These are phyloP conservation scores for Chlorella sorokiniana DNA, from an alignment of 139 green algal species.

Conservation along the genomic window DNA sequence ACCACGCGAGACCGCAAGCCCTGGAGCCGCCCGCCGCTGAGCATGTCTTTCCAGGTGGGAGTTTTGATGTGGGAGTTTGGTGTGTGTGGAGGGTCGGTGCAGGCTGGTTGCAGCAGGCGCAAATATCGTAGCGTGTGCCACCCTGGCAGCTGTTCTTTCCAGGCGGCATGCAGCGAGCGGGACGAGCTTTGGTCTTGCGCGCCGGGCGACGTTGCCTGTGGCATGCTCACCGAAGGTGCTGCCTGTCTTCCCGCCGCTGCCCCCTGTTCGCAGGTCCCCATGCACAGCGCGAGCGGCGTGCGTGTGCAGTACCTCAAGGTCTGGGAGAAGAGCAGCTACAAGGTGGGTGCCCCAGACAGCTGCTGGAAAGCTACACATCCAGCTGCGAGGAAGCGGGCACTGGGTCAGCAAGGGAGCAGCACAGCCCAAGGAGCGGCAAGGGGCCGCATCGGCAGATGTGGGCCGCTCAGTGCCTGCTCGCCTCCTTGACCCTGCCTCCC, in stretches of 20 bases:
- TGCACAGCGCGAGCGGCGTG: constrained; percentile 88
- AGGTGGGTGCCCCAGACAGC: constrained; percentile 21
- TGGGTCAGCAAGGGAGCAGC: too few relatives aligned
- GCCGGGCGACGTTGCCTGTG: not conserved
- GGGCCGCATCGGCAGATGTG: too few relatives aligned
- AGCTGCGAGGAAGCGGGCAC: too few relatives aligned
- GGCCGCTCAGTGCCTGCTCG: not conserved
- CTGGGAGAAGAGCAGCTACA: constrained; percentile 79
- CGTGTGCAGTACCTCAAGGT: constrained; percentile 93
- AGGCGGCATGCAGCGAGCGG: too few relatives aligned
- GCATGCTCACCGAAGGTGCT: not conserved
- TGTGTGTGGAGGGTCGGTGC: not conserved
- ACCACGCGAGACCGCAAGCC: constrained; percentile 85
- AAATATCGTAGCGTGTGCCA: too few relatives aligned
- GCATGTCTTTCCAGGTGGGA: constrained; percentile 47
- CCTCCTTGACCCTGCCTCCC: not conserved
- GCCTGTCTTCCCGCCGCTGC: not conserved
- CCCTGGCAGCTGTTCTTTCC: too few relatives aligned
- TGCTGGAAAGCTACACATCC: not conserved
- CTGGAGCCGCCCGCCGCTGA: constrained; percentile 84
- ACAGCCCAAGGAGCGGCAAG: too few relatives aligned
- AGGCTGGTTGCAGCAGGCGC: not conserved
- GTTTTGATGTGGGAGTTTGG: not conserved
- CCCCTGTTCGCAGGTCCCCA: constrained; percentile 80
- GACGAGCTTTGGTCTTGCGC: not conserved